These are phyloP conservation scores for Cicer chorassanicum DNA, from an alignment of 306 rosid species.

Conservation along the genomic window DNA sequence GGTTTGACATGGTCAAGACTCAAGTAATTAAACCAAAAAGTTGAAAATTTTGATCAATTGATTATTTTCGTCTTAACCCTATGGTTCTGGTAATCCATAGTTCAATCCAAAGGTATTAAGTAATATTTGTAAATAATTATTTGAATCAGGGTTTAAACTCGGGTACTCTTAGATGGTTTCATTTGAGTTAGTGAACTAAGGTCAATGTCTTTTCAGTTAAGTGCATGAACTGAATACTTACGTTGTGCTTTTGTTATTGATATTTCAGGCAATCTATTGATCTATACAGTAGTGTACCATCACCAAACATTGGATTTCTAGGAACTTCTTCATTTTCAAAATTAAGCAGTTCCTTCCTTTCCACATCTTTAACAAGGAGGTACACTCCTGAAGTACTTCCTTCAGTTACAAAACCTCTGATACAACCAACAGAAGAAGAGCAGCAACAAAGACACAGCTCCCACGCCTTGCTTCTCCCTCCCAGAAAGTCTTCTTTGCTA, in stretches of 20 bases:
- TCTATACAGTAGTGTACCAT: constrained; percentile 87
- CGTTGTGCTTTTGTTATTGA: constrained; percentile 15
- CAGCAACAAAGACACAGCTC: constrained; percentile 66
- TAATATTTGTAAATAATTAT: too few species aligned
- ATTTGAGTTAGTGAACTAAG: not conserved
- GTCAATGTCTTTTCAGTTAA: not conserved
- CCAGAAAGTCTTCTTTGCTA: constrained; percentile 58
- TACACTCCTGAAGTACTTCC: constrained; percentile 85
- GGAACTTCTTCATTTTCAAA: constrained; percentile 81
- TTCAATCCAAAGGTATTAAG: too few species aligned
- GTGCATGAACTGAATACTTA: constrained; percentile 33
- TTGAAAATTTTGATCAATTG: not conserved
- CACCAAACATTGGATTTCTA: constrained; percentile 85
- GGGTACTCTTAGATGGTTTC: too few species aligned
- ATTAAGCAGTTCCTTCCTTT: constrained; percentile 88
- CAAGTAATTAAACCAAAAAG: constrained; percentile 15
- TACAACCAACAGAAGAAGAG: constrained; percentile 57
- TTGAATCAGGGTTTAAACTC: too few species aligned
- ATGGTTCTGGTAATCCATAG: too few species aligned
- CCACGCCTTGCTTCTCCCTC: constrained; percentile 70
- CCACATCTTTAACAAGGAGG: constrained; percentile 89
- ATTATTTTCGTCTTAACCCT: too few species aligned
- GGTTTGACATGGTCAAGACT: constrained; percentile 22
- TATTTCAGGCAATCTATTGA: constrained; percentile 94
- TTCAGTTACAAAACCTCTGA: constrained; percentile 64